A percentile compares a stretch with the other conserved stretches of the same genome.
Evolutionary conservation across 352 stramenopile genomes (phyloP).

Genomic region (Phytophthora idaei): DNA sequence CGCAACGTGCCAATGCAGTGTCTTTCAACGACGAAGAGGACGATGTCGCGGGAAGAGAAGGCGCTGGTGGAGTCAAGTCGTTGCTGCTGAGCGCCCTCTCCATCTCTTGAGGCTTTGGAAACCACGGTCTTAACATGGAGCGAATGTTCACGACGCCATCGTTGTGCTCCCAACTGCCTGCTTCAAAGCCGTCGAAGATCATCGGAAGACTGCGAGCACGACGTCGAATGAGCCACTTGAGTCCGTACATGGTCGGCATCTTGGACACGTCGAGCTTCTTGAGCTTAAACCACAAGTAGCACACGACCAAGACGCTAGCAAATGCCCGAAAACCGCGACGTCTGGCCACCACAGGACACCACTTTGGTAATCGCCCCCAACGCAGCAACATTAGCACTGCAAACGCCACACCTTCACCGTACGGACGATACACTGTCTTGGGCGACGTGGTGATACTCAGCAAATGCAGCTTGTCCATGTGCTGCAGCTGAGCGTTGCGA

Average conservation of each 20-base stretch:
- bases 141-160: slow-evolving; percentile 77
- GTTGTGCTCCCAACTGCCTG: slow-evolving; percentile 70
- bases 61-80: slow-evolving; percentile 27
- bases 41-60: slow-evolving; percentile 44
- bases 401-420: slow-evolving; percentile 32
- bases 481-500: slow-evolving; percentile 50
- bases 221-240: slow-evolving; percentile 69
- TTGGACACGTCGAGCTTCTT: slow-evolving; percentile 68
- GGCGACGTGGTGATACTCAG: slow-evolving; percentile 78
- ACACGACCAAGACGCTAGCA: slow-evolving; percentile 25
- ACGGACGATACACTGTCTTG: slow-evolving; percentile 45
- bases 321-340: slow-evolving; percentile 11
- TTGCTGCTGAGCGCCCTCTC: slow-evolving; percentile 34
- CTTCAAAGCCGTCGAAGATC: slow-evolving; percentile 72
- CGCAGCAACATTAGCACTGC: slow-evolving; percentile 29
- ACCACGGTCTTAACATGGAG: slow-evolving; percentile 76
- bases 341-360: slow-evolving; percentile 22
- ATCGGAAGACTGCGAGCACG: slow-evolving; percentile 51
- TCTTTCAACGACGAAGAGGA: slow-evolving; percentile 45
- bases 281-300: slow-evolving; percentile 42
- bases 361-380: slow-evolving; percentile 30
- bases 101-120: slow-evolving; percentile 58
- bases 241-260: slow-evolving; percentile 57
- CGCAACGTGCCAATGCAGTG: slow-evolving; percentile 41
- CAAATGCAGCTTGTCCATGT: slow-evolving; percentile 70